Percentiles rank a stretch among this genome's conserved stretches.
phyloP scores from a whole-genome alignment of 2,329 filamentous ascomycete species.

The Monilinia polystroma region DNA sequence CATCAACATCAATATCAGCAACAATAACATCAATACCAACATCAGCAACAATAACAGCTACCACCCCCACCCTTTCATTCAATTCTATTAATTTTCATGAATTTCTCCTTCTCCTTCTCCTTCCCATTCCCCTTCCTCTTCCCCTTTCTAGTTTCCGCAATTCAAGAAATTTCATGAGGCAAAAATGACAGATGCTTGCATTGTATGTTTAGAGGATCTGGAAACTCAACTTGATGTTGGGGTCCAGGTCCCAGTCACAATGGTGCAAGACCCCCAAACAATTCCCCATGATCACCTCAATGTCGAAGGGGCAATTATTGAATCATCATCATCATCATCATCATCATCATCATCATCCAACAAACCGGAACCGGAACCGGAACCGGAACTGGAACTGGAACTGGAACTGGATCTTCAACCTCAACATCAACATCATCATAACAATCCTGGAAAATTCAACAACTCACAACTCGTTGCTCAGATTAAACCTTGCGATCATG shows the following conservation, averaged over 20 bases:
- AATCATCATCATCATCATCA: too few species aligned
- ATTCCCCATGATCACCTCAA: slow-evolving; percentile 14
- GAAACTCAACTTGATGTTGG: slow-evolving; percentile 31
- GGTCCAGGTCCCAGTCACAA: neutral
- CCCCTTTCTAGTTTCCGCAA: neutral
- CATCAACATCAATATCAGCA: too few species aligned
- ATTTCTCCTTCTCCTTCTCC: too few species aligned
- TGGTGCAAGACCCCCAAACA: slow-evolving; percentile 12
- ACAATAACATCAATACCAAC: too few species aligned
- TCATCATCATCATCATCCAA: too few species aligned
- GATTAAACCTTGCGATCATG: slow-evolving; percentile 79
- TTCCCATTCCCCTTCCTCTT: too few species aligned
- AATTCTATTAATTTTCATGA: too few species aligned
- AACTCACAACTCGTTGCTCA: slow-evolving; percentile 48
- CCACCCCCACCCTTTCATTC: too few species aligned
- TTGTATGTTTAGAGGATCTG: slow-evolving; percentile 66
- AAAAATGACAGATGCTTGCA: slow-evolving; percentile 60
- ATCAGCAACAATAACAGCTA: too few species aligned
- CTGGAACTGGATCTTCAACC: too few species aligned
- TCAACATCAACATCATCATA: slow-evolving; percentile 26
- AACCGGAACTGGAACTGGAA: slow-evolving; percentile 22
- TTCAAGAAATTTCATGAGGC: slow-evolving; percentile 21
- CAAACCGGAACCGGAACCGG: slow-evolving; percentile 6
- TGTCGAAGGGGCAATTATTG: slow-evolving; percentile 22
- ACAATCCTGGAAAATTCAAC: slow-evolving; percentile 29